Percentiles rank a stretch among this genome's conserved stretches.
Conservation (phyloP, 306 rosid species). For the Corylus avellana region DNA sequence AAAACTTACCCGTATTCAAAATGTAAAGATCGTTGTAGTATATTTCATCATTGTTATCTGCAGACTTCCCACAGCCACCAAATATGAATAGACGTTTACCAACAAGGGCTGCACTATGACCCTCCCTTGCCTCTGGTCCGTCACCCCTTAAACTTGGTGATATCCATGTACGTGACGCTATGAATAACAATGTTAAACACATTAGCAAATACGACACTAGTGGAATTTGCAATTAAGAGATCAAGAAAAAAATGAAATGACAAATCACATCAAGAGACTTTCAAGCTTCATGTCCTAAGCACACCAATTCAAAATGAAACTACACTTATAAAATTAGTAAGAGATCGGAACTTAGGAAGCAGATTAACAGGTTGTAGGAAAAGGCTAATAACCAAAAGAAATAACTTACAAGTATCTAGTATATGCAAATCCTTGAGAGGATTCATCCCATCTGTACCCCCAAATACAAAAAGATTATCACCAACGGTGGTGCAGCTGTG, state of each 20-base stretch:
- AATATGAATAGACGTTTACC: conserved; percentile 80
- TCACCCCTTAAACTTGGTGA: conserved; percentile 81
- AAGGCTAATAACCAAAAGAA: conserved; percentile 13
- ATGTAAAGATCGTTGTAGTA: conserved; percentile 91
- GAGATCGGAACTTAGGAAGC: not conserved
- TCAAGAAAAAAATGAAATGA: not conserved
- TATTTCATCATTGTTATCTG: conserved; percentile 58
- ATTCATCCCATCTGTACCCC: conserved; percentile 93
- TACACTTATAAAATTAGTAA: not conserved
- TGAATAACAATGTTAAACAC: conserved; percentile 22
- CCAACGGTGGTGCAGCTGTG: conserved; percentile 84
- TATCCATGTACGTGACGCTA: conserved; percentile 81
- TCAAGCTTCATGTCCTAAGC: not conserved
- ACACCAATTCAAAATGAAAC: conserved; percentile 17
- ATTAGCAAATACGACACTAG: conserved; percentile 11
- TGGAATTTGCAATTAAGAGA: not conserved
- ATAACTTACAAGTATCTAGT: conserved; percentile 79
- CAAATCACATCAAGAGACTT: not conserved
- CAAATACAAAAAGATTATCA: conserved; percentile 83
- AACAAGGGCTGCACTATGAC: conserved; percentile 89
- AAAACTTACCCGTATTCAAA: conserved; percentile 77
- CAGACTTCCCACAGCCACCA: conserved; percentile 96
- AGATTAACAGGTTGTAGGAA: not conserved
- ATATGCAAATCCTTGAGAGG: conserved; percentile 89
- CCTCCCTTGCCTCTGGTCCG: conserved; percentile 95